A percentile compares a stretch with the other conserved stretches of the same genome.
These are phyloP conservation scores for Lactifluus pinguis DNA, from an alignment of 768 basidiomycete genomes.

Conservation along the genomic window DNA sequence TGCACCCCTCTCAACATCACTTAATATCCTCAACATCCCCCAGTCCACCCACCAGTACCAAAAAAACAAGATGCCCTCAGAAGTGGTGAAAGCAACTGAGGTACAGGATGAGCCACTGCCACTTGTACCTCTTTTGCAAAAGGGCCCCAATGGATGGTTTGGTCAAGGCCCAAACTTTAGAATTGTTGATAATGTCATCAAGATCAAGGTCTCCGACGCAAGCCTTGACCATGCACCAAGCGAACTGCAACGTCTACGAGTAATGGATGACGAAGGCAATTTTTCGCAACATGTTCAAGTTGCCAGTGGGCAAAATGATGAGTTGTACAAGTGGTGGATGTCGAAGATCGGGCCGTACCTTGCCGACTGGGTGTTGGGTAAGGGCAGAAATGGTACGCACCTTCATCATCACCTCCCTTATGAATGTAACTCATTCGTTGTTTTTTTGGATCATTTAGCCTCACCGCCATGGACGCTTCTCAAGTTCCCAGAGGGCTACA, in stretches of 20 bases:
- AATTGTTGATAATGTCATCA: neutral
- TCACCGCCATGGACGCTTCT: neutral
- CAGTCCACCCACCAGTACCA: neutral
- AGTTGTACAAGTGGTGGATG: neutral
- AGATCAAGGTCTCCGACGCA: constrained; percentile 4
- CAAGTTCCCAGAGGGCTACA: neutral
- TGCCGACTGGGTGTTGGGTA: constrained; percentile 5
- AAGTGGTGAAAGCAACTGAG: neutral
- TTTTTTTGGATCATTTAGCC: neutral
- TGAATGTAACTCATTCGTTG: neutral
- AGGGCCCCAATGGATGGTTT: neutral
- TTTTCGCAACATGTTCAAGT: neutral
- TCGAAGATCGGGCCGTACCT: neutral
- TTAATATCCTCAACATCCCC: neutral
- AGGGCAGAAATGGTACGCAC: neutral
- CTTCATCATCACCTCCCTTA: neutral
- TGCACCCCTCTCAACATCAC: neutral
- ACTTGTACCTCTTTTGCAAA: neutral
- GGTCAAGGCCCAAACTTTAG: neutral
- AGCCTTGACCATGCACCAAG: neutral
- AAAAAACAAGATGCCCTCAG: neutral
- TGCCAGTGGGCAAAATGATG: rapidly evolving
- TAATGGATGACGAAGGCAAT: neutral
- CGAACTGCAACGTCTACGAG: neutral
- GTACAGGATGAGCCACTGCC: neutral